Percentiles rank a stretch among this genome's conserved stretches.
Evolutionary conservation across 225 moss, liverwort and hornwort species (phyloP).

Genomic region (Marchantia paleacea): DNA sequence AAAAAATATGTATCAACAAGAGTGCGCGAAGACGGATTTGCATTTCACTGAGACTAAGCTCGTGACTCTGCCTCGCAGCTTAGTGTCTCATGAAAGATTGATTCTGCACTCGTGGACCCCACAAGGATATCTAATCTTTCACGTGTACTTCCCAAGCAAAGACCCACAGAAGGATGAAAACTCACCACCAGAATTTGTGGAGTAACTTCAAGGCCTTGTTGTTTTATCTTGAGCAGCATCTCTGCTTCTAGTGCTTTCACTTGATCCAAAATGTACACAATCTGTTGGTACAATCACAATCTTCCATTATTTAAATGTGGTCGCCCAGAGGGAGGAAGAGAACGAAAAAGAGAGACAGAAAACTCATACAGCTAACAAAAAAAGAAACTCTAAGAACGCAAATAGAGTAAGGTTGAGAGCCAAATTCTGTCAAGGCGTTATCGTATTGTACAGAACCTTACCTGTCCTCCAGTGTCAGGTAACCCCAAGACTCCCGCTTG

Average conservation of each 20-base stretch:
- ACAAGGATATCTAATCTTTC: neutral
- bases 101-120: neutral
- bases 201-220: slow-evolving; percentile 69
- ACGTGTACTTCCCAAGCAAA: neutral
- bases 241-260: slow-evolving; percentile 84
- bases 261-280: slow-evolving; percentile 97
- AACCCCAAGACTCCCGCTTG: slow-evolving; percentile 79
- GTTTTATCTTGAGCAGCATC: slow-evolving; percentile 67
- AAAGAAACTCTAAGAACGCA: too few relatives aligned
- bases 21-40: too few relatives aligned
- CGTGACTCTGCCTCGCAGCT: too few relatives aligned
- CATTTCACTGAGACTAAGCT: too few relatives aligned
- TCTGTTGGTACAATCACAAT: slow-evolving; percentile 28
- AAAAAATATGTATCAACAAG: neutral
- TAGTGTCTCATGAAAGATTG: neutral
- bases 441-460: slow-evolving; percentile 20
- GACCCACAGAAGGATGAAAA: neutral
- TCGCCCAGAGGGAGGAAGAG: too few relatives aligned
- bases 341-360: too few relatives aligned
- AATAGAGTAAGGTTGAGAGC: too few relatives aligned
- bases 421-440: too few relatives aligned
- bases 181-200: slow-evolving; percentile 75
- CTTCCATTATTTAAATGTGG: too few relatives aligned
- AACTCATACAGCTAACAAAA: too few relatives aligned
- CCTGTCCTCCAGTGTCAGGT: slow-evolving; percentile 97